phyloP scores from a whole-genome alignment of 2,329 filamentous ascomycete genomes.

The Byssochlamys sp. region DNA sequence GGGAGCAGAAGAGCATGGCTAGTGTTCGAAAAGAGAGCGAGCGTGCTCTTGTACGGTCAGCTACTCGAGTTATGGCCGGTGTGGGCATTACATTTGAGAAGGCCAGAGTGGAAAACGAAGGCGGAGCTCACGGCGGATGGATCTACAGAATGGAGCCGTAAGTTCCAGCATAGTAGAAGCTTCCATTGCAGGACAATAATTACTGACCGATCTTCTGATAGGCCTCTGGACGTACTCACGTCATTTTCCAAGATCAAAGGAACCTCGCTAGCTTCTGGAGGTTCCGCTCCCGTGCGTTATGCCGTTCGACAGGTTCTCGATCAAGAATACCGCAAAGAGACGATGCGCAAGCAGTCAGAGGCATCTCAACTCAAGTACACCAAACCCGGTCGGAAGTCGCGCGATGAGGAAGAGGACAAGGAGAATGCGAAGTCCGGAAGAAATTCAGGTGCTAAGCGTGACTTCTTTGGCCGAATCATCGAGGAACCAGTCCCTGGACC shows the following conservation, averaged over 20 bases:
- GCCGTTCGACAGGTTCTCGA: constrained; percentile 88
- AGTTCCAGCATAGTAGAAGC: constrained; percentile 39
- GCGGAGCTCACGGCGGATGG: constrained; percentile 54
- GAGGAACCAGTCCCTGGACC: constrained; percentile 31
- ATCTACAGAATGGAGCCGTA: constrained; percentile 93
- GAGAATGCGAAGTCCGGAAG: constrained; percentile 22
- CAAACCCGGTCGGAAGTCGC: constrained; percentile 16
- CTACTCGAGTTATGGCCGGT: constrained; percentile 73
- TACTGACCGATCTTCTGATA: constrained; percentile 27
- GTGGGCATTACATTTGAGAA: constrained; percentile 73
- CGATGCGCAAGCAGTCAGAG: constrained; percentile 55
- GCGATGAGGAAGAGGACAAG: constrained; percentile 22
- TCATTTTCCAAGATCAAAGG: constrained; percentile 45
- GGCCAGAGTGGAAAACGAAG: constrained; percentile 65
- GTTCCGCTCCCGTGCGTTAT: constrained; percentile 69
- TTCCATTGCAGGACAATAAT: not conserved
- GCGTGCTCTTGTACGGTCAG: constrained; percentile 66
- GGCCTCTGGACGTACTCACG: constrained; percentile 65
- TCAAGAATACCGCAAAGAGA: constrained; percentile 72
- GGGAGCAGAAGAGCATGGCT: constrained; percentile 57
- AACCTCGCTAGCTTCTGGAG: constrained; percentile 40
- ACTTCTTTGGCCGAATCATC: constrained; percentile 77
- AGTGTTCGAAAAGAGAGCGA: constrained; percentile 83
- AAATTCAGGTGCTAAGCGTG: constrained; percentile 50
- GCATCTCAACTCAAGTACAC: constrained; percentile 48